phyloP scores from a whole-genome alignment of 1,284 basidiomycete species.

The Rugosomyces carneus region DNA sequence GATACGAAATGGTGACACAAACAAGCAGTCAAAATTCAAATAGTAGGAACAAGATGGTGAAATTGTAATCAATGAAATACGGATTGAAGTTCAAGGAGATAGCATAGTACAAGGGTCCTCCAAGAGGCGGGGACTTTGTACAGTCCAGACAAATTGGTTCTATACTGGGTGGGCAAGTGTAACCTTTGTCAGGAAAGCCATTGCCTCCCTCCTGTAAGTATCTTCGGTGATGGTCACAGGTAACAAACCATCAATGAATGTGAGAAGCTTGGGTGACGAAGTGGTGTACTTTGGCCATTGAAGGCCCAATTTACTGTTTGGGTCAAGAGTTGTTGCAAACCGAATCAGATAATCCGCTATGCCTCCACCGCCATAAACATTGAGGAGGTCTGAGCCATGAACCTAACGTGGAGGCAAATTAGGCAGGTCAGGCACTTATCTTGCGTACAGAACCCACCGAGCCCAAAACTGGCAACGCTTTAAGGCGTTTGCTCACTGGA shows the following conservation, averaged over 20 bases:
- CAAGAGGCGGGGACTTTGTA: too few species aligned
- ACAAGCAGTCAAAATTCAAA: too few species aligned
- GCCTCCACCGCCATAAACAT: constrained; percentile 32
- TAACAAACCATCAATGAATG: constrained; percentile 37
- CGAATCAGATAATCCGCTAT: constrained; percentile 35
- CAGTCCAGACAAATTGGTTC: too few species aligned
- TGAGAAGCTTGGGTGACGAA: constrained; percentile 33
- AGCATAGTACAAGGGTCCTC: too few species aligned
- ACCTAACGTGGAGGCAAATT: constrained; percentile 16
- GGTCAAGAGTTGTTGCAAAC: constrained; percentile 39
- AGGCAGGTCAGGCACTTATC: not conserved
- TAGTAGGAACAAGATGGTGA: too few species aligned
- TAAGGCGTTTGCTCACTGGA: constrained; percentile 40
- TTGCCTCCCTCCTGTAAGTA: constrained; percentile 36
- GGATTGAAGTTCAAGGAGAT: too few species aligned
- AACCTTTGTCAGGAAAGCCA: constrained; percentile 34
- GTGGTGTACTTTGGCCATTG: constrained; percentile 46
- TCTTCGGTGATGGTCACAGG: constrained; percentile 32
- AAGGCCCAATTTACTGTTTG: constrained; percentile 30
- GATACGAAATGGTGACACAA: too few species aligned
- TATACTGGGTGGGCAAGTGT: constrained; percentile 33
- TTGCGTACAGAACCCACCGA: constrained; percentile 36
- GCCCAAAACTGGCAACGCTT: constrained; percentile 36
- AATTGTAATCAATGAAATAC: too few species aligned
- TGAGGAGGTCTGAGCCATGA: constrained; percentile 35